Conservation (phyloP, 257 asterid genomes). For the Solanum chiquidenum region DNA sequence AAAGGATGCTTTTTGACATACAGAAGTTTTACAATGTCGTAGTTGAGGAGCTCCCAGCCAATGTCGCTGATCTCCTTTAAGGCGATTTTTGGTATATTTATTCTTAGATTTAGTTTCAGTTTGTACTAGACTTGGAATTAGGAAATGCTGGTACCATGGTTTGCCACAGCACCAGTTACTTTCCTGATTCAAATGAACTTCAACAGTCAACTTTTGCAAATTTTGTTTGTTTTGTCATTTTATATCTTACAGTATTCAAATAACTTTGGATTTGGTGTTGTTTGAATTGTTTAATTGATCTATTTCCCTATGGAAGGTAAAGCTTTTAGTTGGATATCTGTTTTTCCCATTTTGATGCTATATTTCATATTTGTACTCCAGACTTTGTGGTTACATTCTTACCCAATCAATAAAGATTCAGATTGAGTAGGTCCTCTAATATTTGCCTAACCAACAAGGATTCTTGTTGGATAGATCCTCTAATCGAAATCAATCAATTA, state of each 20-base stretch:
- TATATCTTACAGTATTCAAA: neutral
- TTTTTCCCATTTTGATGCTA: neutral
- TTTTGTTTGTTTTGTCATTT: neutral
- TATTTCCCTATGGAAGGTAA: neutral
- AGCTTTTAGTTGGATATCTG: neutral
- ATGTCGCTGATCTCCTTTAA: slow-evolving; percentile 44
- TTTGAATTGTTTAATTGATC: neutral
- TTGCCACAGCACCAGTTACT: neutral
- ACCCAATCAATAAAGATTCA: neutral
- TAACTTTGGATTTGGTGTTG: neutral
- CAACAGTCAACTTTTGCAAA: neutral
- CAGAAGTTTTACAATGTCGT: slow-evolving; percentile 13
- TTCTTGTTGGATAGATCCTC: neutral
- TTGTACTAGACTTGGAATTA: neutral
- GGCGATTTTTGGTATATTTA: slow-evolving; percentile 5
- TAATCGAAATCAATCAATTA: neutral
- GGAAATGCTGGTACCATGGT: neutral
- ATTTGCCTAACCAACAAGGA: neutral
- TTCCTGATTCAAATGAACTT: neutral
- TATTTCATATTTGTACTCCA: neutral
- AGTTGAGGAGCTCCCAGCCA: slow-evolving; percentile 52
- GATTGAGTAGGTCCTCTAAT: neutral
- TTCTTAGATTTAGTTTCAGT: neutral
- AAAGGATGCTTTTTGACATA: slow-evolving; percentile 45
- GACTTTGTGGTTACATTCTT: neutral